Conservation (phyloP, 192 early-diverging fungal species). For the Pilaira anomala region DNA sequence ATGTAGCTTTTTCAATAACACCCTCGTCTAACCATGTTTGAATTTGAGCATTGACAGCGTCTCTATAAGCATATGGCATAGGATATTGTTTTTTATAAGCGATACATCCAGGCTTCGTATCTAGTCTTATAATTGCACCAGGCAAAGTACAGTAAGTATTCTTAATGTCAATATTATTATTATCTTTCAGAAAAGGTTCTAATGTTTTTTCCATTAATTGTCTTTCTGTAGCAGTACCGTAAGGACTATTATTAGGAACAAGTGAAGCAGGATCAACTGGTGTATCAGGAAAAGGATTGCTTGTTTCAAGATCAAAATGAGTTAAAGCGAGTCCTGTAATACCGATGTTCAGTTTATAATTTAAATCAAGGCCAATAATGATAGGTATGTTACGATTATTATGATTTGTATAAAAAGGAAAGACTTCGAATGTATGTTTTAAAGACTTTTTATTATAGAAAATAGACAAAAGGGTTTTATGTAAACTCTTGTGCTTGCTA, state of each 20-base stretch:
- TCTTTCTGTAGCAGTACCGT: neutral
- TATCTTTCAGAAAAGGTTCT: neutral
- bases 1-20: conserved; percentile 3
- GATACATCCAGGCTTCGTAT: neutral
- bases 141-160: neutral
- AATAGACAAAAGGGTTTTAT: neutral
- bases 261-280: neutral
- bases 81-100: neutral
- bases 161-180: neutral
- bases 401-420: neutral
- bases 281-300: no score
- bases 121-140: neutral
- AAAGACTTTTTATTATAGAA: neutral
- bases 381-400: neutral
- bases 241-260: neutral
- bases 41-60: neutral
- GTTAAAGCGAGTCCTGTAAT: neutral
- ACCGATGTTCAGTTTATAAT: neutral
- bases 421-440: neutral
- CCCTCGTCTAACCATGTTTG: conserved; percentile 14
- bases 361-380: neutral
- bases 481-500: no score
- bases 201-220: neutral
- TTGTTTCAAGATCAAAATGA: neutral
- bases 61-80: no score